Percentiles rank a stretch among this genome's conserved stretches.
phyloP scores from a whole-genome alignment of 2,329 filamentous ascomycete species.

The Leptoxyphium fumago region DNA sequence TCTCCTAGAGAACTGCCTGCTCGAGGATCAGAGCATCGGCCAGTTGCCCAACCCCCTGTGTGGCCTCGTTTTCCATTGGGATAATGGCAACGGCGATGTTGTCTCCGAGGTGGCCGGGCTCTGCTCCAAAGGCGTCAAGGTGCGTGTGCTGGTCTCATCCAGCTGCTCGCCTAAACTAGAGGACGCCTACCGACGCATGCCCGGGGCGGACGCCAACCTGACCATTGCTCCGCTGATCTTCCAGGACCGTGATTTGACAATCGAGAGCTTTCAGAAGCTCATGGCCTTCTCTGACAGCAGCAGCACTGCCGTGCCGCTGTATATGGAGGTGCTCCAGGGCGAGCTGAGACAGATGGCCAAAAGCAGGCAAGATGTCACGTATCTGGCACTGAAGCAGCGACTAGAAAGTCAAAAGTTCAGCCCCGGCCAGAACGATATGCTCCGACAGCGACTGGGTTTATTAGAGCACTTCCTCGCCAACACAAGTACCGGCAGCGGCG shows the following conservation, averaged over 20 bases:
- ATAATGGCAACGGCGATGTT: conserved; percentile 33
- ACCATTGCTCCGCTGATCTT: conserved; percentile 33
- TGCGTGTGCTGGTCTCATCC: conserved; percentile 38
- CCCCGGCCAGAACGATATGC: conserved; percentile 36
- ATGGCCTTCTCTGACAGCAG: conserved; percentile 36
- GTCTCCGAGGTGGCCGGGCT: conserved; percentile 46
- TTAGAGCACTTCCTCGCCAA: conserved; percentile 48
- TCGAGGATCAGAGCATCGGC: conserved; percentile 28
- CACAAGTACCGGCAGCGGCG: neutral
- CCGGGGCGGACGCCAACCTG: conserved; percentile 25
- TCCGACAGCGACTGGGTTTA: conserved; percentile 46
- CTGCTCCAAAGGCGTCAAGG: conserved; percentile 31
- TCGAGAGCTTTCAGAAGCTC: conserved; percentile 38
- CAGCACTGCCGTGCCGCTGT: conserved; percentile 33
- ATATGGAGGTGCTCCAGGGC: conserved; percentile 38
- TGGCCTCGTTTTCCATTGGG: conserved; percentile 42
- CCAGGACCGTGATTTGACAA: conserved; percentile 34
- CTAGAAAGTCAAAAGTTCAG: conserved; percentile 28
- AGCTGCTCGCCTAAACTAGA: conserved; percentile 31
- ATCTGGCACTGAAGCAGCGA: conserved; percentile 31
- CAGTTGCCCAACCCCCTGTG: conserved; percentile 38
- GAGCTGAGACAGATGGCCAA: conserved; percentile 45
- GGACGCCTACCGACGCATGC: conserved; percentile 27
- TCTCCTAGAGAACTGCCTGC: conserved; percentile 45
- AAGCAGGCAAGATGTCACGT: conserved; percentile 31